phyloP scores from a whole-genome alignment of 2,329 filamentous ascomycete genomes.

The Blumeria graminis region DNA sequence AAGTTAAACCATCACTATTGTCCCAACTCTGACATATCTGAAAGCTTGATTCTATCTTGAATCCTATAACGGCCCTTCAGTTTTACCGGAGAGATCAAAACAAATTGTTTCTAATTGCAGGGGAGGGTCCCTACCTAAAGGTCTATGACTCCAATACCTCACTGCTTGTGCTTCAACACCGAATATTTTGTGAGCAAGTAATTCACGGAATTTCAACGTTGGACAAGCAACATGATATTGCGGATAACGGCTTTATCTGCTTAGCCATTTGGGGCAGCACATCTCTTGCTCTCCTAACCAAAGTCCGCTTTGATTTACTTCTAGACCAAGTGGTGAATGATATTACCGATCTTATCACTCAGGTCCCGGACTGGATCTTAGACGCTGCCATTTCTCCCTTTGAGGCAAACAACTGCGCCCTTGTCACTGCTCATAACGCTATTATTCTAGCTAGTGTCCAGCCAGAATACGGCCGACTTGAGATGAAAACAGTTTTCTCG shows the following conservation, averaged over 20 bases:
- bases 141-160: slow-evolving; percentile 21
- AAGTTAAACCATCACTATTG: no score
- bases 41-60: slow-evolving; percentile 15
- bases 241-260: slow-evolving; percentile 7
- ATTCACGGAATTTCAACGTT: slow-evolving; percentile 46
- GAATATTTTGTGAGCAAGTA: slow-evolving; percentile 40
- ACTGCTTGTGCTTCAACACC: slow-evolving; percentile 19
- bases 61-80: slow-evolving; percentile 33
- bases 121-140: slow-evolving; percentile 33
- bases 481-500: slow-evolving; percentile 27
- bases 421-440: slow-evolving; percentile 77
- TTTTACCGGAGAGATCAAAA: slow-evolving; percentile 20
- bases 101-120: slow-evolving; percentile 26
- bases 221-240: slow-evolving; percentile 6
- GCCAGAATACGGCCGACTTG: slow-evolving; percentile 12
- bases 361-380: slow-evolving; percentile 54
- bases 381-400: slow-evolving; percentile 32
- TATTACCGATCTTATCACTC: slow-evolving; percentile 17
- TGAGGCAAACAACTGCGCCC: slow-evolving; percentile 22
- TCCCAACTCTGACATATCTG: no score
- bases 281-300: slow-evolving; percentile 19
- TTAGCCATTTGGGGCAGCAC: slow-evolving; percentile 49
- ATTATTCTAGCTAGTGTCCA: slow-evolving; percentile 27
- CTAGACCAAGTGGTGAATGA: slow-evolving; percentile 4
- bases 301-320: slow-evolving; percentile 7